Percentiles rank a stretch among this genome's conserved stretches.
These are phyloP conservation scores for Coprinopsis sp. DNA, from an alignment of 768 basidiomycete species.

Conservation along the genomic window DNA sequence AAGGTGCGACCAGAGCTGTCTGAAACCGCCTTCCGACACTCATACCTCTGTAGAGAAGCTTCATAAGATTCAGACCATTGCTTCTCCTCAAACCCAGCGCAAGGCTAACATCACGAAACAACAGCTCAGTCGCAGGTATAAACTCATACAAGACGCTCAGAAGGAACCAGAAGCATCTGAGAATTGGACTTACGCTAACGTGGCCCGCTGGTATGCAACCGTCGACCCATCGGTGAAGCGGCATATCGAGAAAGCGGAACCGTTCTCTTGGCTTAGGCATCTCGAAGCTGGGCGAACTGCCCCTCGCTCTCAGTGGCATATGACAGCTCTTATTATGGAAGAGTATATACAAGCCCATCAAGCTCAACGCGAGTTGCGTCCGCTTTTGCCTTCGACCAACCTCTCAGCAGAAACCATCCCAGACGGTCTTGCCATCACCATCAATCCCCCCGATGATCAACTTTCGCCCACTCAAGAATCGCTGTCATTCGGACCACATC, in stretches of 20 bases:
- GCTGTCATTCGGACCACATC: conserved; percentile 3
- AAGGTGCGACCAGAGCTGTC: conserved; percentile 38
- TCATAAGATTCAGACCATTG: conserved; percentile 43
- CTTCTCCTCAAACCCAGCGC: conserved; percentile 49
- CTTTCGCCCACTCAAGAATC: conserved; percentile 3
- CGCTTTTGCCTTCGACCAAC: conserved; percentile 6
- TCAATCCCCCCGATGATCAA: neutral
- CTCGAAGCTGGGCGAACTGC: conserved; percentile 39
- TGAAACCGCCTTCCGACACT: too few relatives aligned
- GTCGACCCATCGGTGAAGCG: conserved; percentile 43
- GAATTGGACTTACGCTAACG: conserved; percentile 29
- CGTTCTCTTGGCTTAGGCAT: conserved; percentile 72
- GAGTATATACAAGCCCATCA: conserved; percentile 49
- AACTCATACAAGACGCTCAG: conserved; percentile 38
- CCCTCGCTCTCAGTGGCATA: conserved; percentile 49
- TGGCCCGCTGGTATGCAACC: conserved; percentile 56
- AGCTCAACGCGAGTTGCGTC: neutral
- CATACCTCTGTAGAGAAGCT: conserved; percentile 57
- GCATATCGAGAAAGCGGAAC: conserved; percentile 62
- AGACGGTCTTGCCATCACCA: conserved; percentile 29
- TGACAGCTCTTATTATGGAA: conserved; percentile 67
- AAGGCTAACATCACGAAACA: conserved; percentile 62
- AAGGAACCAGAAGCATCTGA: conserved; percentile 2
- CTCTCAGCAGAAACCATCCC: conserved; percentile 39
- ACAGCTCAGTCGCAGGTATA: conserved; percentile 65